These are phyloP conservation scores for Hypoxylon perforatum DNA, from an alignment of 495 filamentous ascomycete species.

Conservation along the genomic window DNA sequence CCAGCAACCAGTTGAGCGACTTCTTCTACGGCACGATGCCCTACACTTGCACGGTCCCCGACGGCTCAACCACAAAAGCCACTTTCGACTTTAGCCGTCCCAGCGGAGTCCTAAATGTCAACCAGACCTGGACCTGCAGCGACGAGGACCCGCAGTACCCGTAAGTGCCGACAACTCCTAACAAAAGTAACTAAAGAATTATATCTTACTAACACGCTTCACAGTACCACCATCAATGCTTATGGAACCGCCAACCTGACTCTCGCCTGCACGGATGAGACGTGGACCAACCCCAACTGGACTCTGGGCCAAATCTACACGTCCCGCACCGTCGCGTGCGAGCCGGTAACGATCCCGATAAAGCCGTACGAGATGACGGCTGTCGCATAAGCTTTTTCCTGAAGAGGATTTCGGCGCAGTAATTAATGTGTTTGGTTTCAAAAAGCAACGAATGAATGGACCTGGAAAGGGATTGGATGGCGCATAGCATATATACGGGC, in stretches of 20 bases:
- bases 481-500: not conserved
- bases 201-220: constrained; percentile 16
- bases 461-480: not conserved
- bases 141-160: constrained; percentile 51
- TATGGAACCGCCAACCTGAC: constrained; percentile 47
- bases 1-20: constrained; percentile 53
- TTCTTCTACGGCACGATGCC: constrained; percentile 57
- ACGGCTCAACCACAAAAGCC: constrained; percentile 32
- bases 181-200: not conserved
- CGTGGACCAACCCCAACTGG: constrained; percentile 55
- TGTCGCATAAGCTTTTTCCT: constrained; percentile 43
- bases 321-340: constrained; percentile 47
- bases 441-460: too few relatives aligned
- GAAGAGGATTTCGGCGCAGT: not conserved
- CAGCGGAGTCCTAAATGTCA: constrained; percentile 46
- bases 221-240: constrained; percentile 51
- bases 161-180: constrained; percentile 42
- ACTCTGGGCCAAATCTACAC: constrained; percentile 55
- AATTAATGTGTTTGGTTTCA: not conserved
- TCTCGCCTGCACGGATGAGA: constrained; percentile 49
- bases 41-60: constrained; percentile 50
- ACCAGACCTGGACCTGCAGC: constrained; percentile 57
- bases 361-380: constrained; percentile 48
- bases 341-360: constrained; percentile 41
- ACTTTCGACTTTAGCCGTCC: constrained; percentile 52